Base-by-base conservation (phyloP, 2,329 filamentous ascomycete genomes). In the Venturia nashicola region DNA sequence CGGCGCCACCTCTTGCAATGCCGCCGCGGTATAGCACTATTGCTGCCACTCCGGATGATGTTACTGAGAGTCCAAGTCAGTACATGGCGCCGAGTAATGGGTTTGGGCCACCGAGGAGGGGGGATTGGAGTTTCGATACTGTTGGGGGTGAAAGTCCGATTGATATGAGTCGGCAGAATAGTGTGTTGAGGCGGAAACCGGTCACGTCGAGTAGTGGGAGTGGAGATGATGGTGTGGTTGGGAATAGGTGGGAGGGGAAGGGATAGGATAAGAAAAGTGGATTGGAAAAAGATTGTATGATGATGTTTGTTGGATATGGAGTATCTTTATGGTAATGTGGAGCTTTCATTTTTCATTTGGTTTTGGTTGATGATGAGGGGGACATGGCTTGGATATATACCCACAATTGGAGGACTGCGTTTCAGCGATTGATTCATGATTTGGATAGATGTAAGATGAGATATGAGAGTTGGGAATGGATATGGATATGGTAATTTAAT, bases 81-180 rank as follows among this genome's bases (percentile, higher is more conserved):
- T 64, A 64, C 36, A 60, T 61, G 42, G 39, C 54, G 18, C 54
- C 55, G 9, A 54, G 32, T 34, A 40, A 64, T 20, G 62, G 62
- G 5, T 64, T 64, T 27, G 62, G 36, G 4, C 62, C 62, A 3
- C 20, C 23, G 16, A 23, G 62, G 42, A 16, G 39, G 23, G 62
- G 62, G 1, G 62, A 64, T 36, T 64, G 62, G 62, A 64, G 62
- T 40, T 64, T 64, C 20, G 62, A 64, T 48, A 44, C 54, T 51
- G 16, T 6, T 34, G n/a, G 59, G 12, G n/a, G 8, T 23, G 36
- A 39, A 14, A 60, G 23, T 20, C 59, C 51, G 14, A 7, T 36
- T 6, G n/a, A 36, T 36, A 16, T 27, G 27, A 57, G 32, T 14
- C n/a, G 59, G n/a, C 59, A 60, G n/a, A 44, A 44, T 16, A 39